Base-by-base conservation (phyloP, 1,284 basidiomycete species). In the Melampsora allii-populina region DNA sequence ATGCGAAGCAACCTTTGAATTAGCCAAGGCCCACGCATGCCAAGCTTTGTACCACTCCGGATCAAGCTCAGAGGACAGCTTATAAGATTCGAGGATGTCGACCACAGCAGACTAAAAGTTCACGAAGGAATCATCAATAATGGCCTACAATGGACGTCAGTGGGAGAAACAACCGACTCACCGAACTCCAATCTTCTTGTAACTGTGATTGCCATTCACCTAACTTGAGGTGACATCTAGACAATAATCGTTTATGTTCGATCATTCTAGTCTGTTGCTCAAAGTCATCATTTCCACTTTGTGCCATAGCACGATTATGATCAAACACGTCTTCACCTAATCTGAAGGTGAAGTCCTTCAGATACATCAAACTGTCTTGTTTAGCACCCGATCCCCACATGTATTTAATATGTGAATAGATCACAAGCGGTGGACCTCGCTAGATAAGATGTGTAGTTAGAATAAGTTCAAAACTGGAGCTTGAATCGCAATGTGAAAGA, bases 11-110 rank as follows among this genome's bases (percentile, higher is more conserved):
- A 98, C 92, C 77, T 98, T 93, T 78, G 96, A 96, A 82, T 98
- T 98, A 12, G 94, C 91, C 75, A 98, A 84, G 5, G 96, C 95
- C 94, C 94, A 98, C 0, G 93, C 94, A 81, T 98, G 95, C 95
- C 95, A 98, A 19, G 95, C 96, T 82, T 98, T 97, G 83, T 98
- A 98, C 95, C 95, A 98, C 53, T 86, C 86, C 5, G 90, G 87
- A 81, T 98, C 96, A 77, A 93, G 92, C 80, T 92, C 90, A 2
- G 95, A 98, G 0, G 96, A 92, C 46, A 90, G 85, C 68, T 87
- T 85, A 83, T 96, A 98, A 33, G 92, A 89, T 77, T 89, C 86
- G 10, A 97, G 83, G 73, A 96, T 92, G 56, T 90, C 89, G 58
- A 88, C 86, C 36, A 91, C 87, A 76, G 91, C 89, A 75, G 88